Percentiles rank a stretch among this genome's conserved stretches.
phyloP scores from a whole-genome alignment of 805 yeast species.

The Candida boidinii region DNA sequence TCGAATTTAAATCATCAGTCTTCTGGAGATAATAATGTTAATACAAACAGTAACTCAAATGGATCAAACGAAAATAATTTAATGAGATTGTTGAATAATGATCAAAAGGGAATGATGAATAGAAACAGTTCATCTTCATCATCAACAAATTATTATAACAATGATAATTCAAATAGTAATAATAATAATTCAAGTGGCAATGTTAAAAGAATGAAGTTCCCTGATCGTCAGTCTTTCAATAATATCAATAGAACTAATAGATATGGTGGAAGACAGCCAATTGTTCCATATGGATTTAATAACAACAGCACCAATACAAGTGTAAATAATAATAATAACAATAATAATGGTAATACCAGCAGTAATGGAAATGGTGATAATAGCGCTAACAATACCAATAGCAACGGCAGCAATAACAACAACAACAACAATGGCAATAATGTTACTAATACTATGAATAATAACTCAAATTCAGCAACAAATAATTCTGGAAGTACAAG shows the following conservation, averaged over 20 bases:
- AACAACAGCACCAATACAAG: slow-evolving; percentile 2
- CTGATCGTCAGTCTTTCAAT: too few species aligned
- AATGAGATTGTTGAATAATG: slow-evolving; percentile 33
- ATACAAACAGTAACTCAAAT: slow-evolving; percentile 1
- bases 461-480: slow-evolving; percentile 1
- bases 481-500: slow-evolving; percentile 6
- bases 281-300: slow-evolving; percentile 16
- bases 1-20: too few species aligned
- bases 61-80: slow-evolving; percentile 36
- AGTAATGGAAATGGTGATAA: too few species aligned
- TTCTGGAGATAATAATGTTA: not conserved
- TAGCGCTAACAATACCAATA: slow-evolving; percentile 2
- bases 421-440: slow-evolving; percentile 6
- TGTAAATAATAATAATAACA: slow-evolving; percentile 5
- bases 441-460: too few species aligned
- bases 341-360: slow-evolving; percentile 6
- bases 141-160: too few species aligned
- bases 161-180: too few species aligned
- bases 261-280: not conserved
- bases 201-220: too few species aligned
- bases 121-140: too few species aligned
- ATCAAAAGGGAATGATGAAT: slow-evolving; percentile 3
- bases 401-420: slow-evolving; percentile 5
- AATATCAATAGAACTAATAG: not conserved
- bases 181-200: too few species aligned